Conservation (phyloP, 2,329 filamentous ascomycete genomes). For the Fusarium mexicanum region DNA sequence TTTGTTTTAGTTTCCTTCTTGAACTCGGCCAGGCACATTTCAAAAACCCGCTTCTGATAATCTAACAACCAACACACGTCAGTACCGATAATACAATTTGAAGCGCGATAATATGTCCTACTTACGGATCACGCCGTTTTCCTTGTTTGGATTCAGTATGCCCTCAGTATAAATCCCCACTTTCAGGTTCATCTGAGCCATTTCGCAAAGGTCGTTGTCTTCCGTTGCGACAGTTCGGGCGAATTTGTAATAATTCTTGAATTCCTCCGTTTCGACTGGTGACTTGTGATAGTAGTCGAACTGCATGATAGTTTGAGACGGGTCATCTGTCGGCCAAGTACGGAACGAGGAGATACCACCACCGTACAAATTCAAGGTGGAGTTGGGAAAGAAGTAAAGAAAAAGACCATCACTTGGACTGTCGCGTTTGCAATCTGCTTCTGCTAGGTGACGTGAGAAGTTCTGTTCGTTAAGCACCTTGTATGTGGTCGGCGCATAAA, state of each 20-base stretch:
- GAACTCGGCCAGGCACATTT: not conserved
- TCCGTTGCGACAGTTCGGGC: not conserved
- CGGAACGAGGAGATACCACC: not conserved
- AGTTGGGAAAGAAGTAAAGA: not conserved
- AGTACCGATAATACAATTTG: not conserved
- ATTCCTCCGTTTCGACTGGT: not conserved
- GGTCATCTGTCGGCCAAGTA: not conserved
- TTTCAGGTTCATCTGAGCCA: not conserved
- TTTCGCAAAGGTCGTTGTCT: not conserved
- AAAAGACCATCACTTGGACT: not conserved
- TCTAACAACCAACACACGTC: not conserved
- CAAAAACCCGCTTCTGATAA: not conserved
- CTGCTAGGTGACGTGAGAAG: not conserved
- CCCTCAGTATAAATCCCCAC: not conserved
- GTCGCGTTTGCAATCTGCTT: not conserved
- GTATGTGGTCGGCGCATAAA: not conserved
- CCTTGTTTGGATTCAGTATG: not conserved
- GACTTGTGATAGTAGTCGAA: not conserved
- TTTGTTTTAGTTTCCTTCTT: not conserved
- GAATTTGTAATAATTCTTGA: not conserved
- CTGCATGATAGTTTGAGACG: not conserved
- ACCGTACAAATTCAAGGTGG: not conserved
- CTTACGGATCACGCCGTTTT: not conserved
- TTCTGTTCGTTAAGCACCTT: not conserved
- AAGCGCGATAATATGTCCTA: fast-evolving